Evolutionary conservation across 1,139 yeast genomes (phyloP), one percentile per base, ranked within the genome.

Genomic region (Candida sp.): DNA sequence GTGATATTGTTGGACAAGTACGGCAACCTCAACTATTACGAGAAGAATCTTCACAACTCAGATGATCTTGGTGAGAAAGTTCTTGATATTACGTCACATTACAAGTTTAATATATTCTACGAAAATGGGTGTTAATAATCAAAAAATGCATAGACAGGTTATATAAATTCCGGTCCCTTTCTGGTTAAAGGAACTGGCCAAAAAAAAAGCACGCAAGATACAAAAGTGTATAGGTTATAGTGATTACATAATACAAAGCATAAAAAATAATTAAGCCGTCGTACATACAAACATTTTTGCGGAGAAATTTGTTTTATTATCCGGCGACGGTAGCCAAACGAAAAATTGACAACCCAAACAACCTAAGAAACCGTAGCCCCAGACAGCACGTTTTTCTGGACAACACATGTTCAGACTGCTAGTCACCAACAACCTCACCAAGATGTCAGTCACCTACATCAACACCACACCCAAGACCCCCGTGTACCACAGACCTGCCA

Each of bases 1-100:
- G 81, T 92, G 1, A 77, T 93, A 5, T 63, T 91, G 23, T 77
- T 90, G 8, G 81, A 80, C 58, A 77, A 74, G 37, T 51, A 66
- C 5, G 87, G 88, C 2, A 53, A 55, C 17, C 58, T 78, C 44
- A 68, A 72, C 50, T 77, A 77, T 57, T 72, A 67, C 50, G 82
- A 78, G 58, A 59, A 68, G 35, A 72, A 74, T 54, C 53, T 77
- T 22, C 73, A 73, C 54, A 55, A 56, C 34, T 56, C 68, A 2
- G 77, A 72, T 51, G 61, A 61, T 47, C 42, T 56, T 17, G 40
- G 38, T 8, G 52, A 38, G 4, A 47, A 50, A 11, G 45, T 50
- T 28, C 50, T 42, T 26, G 47, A 48, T 39, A 46, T 48, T 17
- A 50, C 54, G 9, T 50, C 53, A 12, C 58, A 54, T 49, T 57